Percentiles rank a stretch among this genome's conserved stretches.
Conservation (phyloP, 2,329 filamentous ascomycete species). For the Aspergillus sp. region DNA sequence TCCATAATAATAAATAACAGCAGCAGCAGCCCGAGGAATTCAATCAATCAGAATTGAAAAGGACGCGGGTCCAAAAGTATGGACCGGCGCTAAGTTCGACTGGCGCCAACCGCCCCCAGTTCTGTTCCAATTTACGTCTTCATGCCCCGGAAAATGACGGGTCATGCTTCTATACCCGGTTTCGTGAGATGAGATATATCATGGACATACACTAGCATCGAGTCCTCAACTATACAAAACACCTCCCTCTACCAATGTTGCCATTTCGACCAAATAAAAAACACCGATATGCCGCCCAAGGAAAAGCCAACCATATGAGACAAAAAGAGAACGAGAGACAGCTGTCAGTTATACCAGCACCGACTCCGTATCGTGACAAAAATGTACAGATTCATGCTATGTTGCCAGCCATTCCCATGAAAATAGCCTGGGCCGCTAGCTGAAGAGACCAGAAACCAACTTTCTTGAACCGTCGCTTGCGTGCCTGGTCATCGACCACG, state of each 20-base stretch:
- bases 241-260: not conserved
- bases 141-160: too few relatives aligned
- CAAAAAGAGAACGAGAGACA: not conserved
- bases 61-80: not conserved
- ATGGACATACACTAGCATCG: too few relatives aligned
- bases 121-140: not conserved
- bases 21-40: not conserved
- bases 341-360: too few relatives aligned
- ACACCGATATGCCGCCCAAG: too few relatives aligned
- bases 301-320: not conserved
- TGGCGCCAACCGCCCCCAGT: not conserved
- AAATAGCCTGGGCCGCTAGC: slow-evolving; percentile 86
- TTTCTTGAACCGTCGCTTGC: slow-evolving; percentile 85
- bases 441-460: slow-evolving; percentile 96
- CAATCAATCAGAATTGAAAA: not conserved
- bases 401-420: slow-evolving; percentile 91
- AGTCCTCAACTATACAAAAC: not conserved
- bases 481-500: slow-evolving; percentile 83
- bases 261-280: not conserved
- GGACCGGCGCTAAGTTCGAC: not conserved
- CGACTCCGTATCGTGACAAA: slow-evolving; percentile 4
- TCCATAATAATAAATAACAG: not conserved
- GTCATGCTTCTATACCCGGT: too few relatives aligned
- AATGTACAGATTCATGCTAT: slow-evolving; percentile 48
- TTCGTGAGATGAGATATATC: slow-evolving; percentile 34